Evolutionary conservation across 2,329 filamentous ascomycete genomes (phyloP).

Genomic region (Trichoderma guizhouense): DNA sequence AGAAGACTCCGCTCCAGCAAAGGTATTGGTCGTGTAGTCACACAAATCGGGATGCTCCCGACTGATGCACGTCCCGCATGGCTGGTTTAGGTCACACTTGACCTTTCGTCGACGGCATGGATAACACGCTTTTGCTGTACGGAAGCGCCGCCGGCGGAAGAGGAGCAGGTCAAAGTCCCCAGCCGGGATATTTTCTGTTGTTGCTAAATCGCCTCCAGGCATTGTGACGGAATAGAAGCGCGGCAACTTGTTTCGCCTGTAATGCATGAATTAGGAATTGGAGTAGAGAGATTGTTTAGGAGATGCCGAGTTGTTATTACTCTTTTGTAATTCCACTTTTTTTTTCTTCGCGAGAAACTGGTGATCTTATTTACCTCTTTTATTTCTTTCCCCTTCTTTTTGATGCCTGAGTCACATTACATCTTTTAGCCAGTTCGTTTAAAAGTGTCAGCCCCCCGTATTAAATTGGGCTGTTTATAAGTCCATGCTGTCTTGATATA

Average conservation of each 20-base stretch:
- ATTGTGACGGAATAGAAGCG: not conserved
- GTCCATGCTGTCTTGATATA: not conserved
- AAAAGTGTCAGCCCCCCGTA: not conserved
- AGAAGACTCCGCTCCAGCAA: slow-evolving; percentile 3
- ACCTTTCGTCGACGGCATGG: slow-evolving; percentile 7
- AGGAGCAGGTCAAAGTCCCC: slow-evolving; percentile 3
- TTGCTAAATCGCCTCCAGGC: not conserved
- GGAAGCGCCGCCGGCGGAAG: slow-evolving; percentile 2
- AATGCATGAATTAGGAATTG: not conserved
- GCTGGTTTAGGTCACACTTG: slow-evolving; percentile 12
- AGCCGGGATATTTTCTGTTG: slow-evolving; percentile 1
- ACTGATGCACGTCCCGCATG: slow-evolving; percentile 11
- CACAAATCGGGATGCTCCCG: slow-evolving; percentile 8
- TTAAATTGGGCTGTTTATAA: not conserved
- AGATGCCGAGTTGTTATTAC: not conserved
- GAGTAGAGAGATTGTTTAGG: not conserved
- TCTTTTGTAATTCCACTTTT: not conserved
- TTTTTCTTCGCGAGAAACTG: not conserved
- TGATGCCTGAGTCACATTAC: not conserved
- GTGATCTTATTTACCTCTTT: not conserved
- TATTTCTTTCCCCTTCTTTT: not conserved
- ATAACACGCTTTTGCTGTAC: slow-evolving; percentile 4
- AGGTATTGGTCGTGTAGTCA: slow-evolving; percentile 11
- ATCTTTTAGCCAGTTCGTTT: not conserved
- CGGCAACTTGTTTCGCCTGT: not conserved